Evolutionary conservation across 2,329 filamentous ascomycete species (phyloP), one percentile per base, ranked within the genome.

Genomic region (Colletotrichum shisoi): DNA sequence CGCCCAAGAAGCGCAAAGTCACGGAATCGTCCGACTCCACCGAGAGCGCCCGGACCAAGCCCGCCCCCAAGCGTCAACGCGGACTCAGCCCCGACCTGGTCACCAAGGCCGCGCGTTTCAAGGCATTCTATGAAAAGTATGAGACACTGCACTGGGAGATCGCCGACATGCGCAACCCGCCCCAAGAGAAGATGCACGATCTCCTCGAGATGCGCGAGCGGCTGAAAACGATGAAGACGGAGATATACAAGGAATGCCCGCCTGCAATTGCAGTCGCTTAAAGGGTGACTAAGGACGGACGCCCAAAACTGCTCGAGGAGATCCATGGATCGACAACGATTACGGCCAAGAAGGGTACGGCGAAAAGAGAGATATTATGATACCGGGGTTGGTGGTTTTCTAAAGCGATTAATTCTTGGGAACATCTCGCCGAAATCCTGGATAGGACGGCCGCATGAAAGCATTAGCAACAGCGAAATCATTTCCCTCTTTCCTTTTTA

Each of bases 121-220:
- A 86, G 74, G 72, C 76, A 52, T 84, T 73, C 69, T 89, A 89
- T 72, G 79, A 83, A 59, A 82, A 82, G 67, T 89, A 90, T 73
- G 80, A 84, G 72, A 75, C 80, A 13, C 77, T 89, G 51, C 86
- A 89, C 72, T 75, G 81, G 67, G 83, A 89, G 75, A 81, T 90
- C 66, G 76, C 78, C 19, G 80, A 75, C 6, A 72, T 84, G 70
- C 79, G 81, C 44, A 80, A 86, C 57, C 85, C 87, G 3, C 80
- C 82, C 0, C 77, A 82, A 64, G 79, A 83, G 17, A 83, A 85
- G 72, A 75, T 89, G 58, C 77, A 78, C 6, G 75, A 83, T 54
- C 74, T 89, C 52, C 71, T 83, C 37, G 80, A 84, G 15, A 85
- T 89, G 85, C 83, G 85, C 63, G 76, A 81, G 34, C 79, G 82